Evolutionary conservation across 768 basidiomycete genomes (phyloP).

Genomic region (Coprinopsis cinerea): DNA sequence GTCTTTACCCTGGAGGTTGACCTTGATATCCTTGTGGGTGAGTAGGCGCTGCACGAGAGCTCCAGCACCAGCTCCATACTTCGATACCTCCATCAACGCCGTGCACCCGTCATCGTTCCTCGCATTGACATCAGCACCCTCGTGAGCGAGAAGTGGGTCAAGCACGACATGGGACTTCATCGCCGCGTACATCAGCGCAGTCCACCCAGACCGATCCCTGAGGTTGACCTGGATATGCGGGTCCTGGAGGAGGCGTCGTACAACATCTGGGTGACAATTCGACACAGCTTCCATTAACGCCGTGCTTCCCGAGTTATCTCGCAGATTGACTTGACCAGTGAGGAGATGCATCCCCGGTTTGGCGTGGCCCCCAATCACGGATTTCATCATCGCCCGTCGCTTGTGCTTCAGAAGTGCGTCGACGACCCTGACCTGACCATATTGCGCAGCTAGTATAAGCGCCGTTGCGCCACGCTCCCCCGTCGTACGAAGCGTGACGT

Average conservation of each 20-base stretch:
- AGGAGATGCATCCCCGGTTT: not conserved
- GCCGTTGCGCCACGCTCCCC: no score
- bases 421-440: not conserved
- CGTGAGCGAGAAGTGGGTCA: no score
- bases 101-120: no score
- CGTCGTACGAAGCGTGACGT: no score
- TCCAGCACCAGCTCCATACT: no score
- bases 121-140: no score
- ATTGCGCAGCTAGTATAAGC: no score
- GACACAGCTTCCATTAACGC: not conserved
- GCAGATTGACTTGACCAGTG: not conserved
- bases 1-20: no score
- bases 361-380: not conserved
- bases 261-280: not conserved
- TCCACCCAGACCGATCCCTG: not conserved
- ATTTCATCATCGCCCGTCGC: not conserved
- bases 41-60: no score
- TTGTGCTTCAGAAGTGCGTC: not conserved
- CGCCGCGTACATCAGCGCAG: not conserved
- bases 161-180: not conserved
- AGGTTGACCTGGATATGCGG: not conserved
- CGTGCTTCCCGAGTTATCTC: not conserved
- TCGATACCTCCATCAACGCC: no score
- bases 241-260: not conserved
- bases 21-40: no score